phyloP scores from a whole-genome alignment of 2,329 filamentous ascomycete genomes.

The Pseudocercospora macadamiae region DNA sequence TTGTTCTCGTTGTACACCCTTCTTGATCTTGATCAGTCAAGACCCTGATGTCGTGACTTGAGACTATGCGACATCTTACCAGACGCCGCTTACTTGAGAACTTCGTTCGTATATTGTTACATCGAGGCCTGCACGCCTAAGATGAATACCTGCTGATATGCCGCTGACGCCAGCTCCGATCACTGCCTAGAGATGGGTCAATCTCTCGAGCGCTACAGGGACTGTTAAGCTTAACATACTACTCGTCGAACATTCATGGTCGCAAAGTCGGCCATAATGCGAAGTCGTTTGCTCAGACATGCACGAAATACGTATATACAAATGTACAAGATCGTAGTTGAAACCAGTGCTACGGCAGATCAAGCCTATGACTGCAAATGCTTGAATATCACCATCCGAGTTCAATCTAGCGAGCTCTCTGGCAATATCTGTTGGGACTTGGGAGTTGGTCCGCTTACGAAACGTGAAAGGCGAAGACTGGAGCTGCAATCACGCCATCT shows the following conservation, averaged over 20 bases:
- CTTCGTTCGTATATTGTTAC: constrained; percentile 60
- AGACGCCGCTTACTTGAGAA: constrained; percentile 57
- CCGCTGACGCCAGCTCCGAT: constrained; percentile 59
- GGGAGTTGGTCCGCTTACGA: too few species aligned
- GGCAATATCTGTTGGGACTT: too few species aligned
- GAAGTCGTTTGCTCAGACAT: too few species aligned
- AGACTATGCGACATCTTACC: constrained; percentile 52
- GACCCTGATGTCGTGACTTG: background rate
- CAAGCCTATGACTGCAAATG: too few species aligned
- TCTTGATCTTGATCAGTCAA: constrained; percentile 13
- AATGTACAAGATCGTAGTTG: too few species aligned
- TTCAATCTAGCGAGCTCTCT: too few species aligned
- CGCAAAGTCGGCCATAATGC: background rate
- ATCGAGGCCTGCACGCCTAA: constrained; percentile 50
- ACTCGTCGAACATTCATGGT: constrained; percentile 8
- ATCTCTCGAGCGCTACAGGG: too few species aligned
- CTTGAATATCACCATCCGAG: too few species aligned
- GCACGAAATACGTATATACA: too few species aligned
- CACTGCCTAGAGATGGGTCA: constrained; percentile 39
- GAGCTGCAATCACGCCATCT: too few species aligned
- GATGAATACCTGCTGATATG: constrained; percentile 51
- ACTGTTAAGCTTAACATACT: background rate
- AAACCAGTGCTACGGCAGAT: too few species aligned
- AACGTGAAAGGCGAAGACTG: too few species aligned
- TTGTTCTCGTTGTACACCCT: constrained; percentile 56